Conservation (phyloP, 495 filamentous ascomycete genomes). For the Aspergillus carlsbadensis region DNA sequence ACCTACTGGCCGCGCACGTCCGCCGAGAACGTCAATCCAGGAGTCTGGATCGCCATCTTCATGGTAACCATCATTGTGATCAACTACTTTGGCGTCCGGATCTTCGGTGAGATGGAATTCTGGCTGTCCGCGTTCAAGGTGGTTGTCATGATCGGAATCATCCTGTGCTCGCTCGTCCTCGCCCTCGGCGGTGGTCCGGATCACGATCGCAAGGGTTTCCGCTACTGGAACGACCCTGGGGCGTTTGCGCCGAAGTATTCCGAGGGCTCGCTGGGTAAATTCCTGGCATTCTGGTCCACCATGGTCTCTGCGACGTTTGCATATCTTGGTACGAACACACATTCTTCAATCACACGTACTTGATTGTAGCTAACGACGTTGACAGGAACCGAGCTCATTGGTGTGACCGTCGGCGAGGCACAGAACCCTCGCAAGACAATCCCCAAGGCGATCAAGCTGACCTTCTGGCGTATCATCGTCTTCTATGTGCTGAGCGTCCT, state of each 20-base stretch:
- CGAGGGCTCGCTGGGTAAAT: no score
- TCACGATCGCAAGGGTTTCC: constrained; percentile 31
- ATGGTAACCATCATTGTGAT: constrained; percentile 17
- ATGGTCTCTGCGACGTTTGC: no score
- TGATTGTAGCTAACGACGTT: constrained; percentile 21
- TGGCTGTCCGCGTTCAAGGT: constrained; percentile 30
- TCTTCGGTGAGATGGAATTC: constrained; percentile 30
- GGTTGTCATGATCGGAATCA: constrained; percentile 25
- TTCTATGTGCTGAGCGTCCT: neutral
- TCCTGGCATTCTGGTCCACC: no score
- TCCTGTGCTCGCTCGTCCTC: constrained; percentile 25
- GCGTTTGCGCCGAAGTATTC: constrained; percentile 6
- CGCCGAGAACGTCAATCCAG: constrained; percentile 27
- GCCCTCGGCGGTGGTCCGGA: constrained; percentile 39
- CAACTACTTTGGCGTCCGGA: constrained; percentile 21
- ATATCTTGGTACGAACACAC: no score
- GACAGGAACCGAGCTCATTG: constrained; percentile 5
- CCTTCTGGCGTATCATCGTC: no score
- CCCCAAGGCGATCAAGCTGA: no score
- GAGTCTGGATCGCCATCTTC: constrained; percentile 24
- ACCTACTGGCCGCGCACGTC: constrained; percentile 36
- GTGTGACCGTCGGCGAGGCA: constrained; percentile 17
- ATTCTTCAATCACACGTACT: constrained; percentile 14
- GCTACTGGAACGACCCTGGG: constrained; percentile 26
- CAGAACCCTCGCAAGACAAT: neutral